Evolutionary conservation across 2,329 filamentous ascomycete species (phyloP).

Genomic region (Arthrobotrys musiformis): DNA sequence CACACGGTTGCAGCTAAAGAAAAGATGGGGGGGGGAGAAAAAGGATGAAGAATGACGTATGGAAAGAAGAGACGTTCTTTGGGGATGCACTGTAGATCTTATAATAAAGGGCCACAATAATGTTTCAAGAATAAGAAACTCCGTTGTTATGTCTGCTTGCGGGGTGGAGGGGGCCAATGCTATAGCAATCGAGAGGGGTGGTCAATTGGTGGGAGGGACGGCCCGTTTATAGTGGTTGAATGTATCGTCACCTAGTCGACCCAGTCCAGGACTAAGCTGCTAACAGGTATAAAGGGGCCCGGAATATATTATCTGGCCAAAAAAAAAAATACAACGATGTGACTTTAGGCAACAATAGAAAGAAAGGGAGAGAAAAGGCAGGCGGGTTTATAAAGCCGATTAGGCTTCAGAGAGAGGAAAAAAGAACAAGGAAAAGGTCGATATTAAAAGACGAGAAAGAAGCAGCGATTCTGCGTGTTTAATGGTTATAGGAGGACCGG

Average conservation of each 20-base stretch:
- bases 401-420: neutral
- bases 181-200: neutral
- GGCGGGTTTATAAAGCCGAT: neutral
- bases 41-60: neutral
- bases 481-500: slow-evolving; percentile 29
- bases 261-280: neutral
- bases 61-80: neutral
- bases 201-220: neutral
- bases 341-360: slow-evolving; percentile 4
- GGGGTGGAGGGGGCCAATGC: neutral
- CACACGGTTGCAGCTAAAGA: too few relatives aligned
- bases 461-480: slow-evolving; percentile 38
- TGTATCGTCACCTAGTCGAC: neutral
- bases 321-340: neutral
- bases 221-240: slow-evolving; percentile 1
- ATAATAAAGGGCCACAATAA: neutral
- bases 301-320: neutral
- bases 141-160: neutral
- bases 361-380: neutral
- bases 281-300: neutral
- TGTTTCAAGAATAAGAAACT: neutral
- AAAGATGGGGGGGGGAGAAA: neutral
- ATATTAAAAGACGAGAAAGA: neutral
- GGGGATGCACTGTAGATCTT: neutral
- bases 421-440: neutral